A percentile compares a stretch with the other conserved stretches of the same genome.
phyloP scores from a whole-genome alignment of 2,329 filamentous ascomycete genomes.

The Dactylellina sp. region DNA sequence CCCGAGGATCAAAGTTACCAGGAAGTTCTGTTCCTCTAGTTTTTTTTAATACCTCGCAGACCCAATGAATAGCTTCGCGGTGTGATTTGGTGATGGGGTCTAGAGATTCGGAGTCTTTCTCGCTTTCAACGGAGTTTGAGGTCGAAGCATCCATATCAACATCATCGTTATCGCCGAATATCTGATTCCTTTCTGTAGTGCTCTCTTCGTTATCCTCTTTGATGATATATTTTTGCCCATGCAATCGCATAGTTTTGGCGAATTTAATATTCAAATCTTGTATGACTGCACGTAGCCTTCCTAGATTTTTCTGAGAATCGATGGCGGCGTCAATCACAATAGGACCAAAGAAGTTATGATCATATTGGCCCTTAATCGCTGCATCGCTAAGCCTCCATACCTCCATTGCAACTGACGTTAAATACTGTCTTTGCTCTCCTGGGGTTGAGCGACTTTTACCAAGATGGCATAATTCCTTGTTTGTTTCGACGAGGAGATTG shows the following conservation, averaged over 20 bases:
- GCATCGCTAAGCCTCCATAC: conserved; percentile 61
- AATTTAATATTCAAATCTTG: conserved; percentile 62
- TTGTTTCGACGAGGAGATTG: conserved; percentile 2
- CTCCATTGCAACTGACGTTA: conserved; percentile 62
- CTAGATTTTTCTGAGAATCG: not conserved
- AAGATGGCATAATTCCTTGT: not conserved
- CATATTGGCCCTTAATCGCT: conserved; percentile 58
- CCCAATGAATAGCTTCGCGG: not conserved
- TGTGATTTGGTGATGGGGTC: not conserved
- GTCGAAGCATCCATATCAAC: not conserved
- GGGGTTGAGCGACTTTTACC: conserved; percentile 50
- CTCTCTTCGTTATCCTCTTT: not conserved
- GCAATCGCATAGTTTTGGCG: conserved; percentile 59
- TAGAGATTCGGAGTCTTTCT: too few species aligned
- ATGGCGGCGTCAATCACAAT: not conserved
- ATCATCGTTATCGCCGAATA: not conserved
- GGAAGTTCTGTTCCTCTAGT: conserved; percentile 62
- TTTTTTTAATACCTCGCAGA: conserved; percentile 49
- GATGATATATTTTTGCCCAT: conserved; percentile 57
- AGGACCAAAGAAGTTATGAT: conserved; percentile 6
- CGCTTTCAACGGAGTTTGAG: too few species aligned
- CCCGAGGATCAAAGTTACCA: conserved; percentile 62
- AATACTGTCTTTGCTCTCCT: conserved; percentile 58
- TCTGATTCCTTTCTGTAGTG: not conserved
- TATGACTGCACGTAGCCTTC: conserved; percentile 58